Evolutionary conservation across 192 early-diverging fungal species (phyloP), one percentile per base, ranked within the genome.

Genomic region (Podila minutissima): DNA sequence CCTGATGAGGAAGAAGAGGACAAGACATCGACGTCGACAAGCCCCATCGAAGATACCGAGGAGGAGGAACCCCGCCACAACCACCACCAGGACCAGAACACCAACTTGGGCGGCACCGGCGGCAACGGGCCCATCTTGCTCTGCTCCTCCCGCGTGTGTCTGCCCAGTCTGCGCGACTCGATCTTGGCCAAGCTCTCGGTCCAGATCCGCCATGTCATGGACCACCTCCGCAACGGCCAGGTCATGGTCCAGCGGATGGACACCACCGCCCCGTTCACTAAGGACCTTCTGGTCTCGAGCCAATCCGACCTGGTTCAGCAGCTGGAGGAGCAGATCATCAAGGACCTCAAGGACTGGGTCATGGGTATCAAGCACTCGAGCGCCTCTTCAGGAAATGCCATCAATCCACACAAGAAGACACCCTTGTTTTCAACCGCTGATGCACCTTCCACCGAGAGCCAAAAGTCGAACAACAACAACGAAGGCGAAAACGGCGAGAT

Each of bases 331-430:
- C 58, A 46, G 3, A 37, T 74, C 19, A 53, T 62, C 32, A 66
- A 74, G 65, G 72, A 74, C 61, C 59, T 74, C 5, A 46, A 32
- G 0, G 72, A 74, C 48, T 74, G 72, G 72, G 72, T 74, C n/a
- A 35, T 19, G 6, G 72, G 59, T 13, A 59, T 33, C 72, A 73
- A 73, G 41, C n/a, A 12, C 51, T 33, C 22, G 33, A 33, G 31
- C 19, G 31, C 15, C 29, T 29, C 29, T 29, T 29, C 29, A 29
- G 29, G 29, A 29, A 29, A 29, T 29, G 29, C 29, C 29, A 29
- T 29, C 29, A 29, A 29, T 1, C 29, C 29, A 29, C 29, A 29
- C 29, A 29, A 2, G 29, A 29, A 29, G 29, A 2, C 29, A 3
- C 29, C 29, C 29, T 29, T 29, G 3, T 29, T 29, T 29, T 29